A percentile compares a stretch with the other conserved stretches of the same genome.
Evolutionary conservation across 352 stramenopile genomes (phyloP).

Genomic region (Pythium insidiosum): DNA sequence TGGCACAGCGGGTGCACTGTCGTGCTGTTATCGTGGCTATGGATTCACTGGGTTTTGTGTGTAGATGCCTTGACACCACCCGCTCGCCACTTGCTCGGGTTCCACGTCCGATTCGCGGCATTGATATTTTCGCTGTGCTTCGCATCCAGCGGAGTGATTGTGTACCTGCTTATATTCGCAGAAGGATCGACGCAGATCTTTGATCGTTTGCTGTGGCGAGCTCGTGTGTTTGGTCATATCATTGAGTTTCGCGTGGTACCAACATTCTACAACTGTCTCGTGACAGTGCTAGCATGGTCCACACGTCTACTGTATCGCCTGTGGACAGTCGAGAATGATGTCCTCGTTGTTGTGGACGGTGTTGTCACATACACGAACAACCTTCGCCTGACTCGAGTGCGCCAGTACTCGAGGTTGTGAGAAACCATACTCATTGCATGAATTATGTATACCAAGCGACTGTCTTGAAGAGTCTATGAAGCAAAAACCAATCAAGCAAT

Average conservation of each 20-base stretch:
- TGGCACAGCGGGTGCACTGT: constrained; percentile 4
- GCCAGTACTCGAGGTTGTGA: background rate
- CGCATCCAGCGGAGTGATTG: background rate
- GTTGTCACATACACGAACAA: constrained; percentile 13
- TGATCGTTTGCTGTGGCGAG: background rate
- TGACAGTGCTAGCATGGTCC: constrained; percentile 5
- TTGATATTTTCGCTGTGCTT: background rate
- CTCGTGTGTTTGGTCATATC: background rate
- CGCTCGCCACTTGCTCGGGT: background rate
- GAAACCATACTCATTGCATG: too few species aligned
- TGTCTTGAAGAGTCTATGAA: too few species aligned
- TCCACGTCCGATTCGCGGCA: background rate
- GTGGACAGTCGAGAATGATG: background rate
- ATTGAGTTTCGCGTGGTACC: background rate
- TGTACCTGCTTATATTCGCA: background rate
- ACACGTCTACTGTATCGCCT: constrained; percentile 8
- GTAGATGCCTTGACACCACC: constrained; percentile 4
- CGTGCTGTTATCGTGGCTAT: constrained; percentile 3
- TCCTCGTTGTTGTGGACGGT: constrained; percentile 10
- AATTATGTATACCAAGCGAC: too few species aligned
- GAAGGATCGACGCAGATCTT: background rate
- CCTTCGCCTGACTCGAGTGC: background rate
- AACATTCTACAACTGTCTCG: background rate
- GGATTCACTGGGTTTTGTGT: constrained; percentile 10
- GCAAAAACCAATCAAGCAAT: too few species aligned